These are phyloP conservation scores for Volvox africanus DNA, from an alignment of 139 green algal species.

Conservation along the genomic window DNA sequence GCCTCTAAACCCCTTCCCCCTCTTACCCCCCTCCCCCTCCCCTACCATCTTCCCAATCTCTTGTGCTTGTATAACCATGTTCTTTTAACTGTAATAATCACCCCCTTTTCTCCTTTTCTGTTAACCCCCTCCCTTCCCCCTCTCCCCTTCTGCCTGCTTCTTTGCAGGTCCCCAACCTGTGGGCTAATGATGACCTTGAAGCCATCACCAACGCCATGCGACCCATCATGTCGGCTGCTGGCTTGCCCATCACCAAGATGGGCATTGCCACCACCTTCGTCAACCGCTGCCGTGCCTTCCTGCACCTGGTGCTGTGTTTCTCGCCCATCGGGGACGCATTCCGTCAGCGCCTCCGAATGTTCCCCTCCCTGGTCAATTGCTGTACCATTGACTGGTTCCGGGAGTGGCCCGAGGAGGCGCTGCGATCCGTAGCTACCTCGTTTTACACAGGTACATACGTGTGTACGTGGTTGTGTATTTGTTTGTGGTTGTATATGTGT, in stretches of 20 bases:
- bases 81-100: too few species aligned
- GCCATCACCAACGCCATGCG: slow-evolving; percentile 74
- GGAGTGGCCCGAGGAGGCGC: slow-evolving; percentile 83
- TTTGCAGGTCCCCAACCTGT: slow-evolving; percentile 79
- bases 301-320: slow-evolving; percentile 90
- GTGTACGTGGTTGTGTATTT: background rate
- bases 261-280: slow-evolving; percentile 74
- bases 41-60: background rate
- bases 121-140: background rate
- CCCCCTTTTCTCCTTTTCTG: background rate
- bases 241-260: slow-evolving; percentile 75
- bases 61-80: too few species aligned
- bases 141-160: slow-evolving; percentile 59
- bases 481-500: too few species aligned
- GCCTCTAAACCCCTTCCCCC: background rate
- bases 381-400: slow-evolving; percentile 91
- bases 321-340: slow-evolving; percentile 86
- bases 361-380: slow-evolving; percentile 90
- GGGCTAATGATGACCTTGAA: slow-evolving; percentile 79
- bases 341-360: slow-evolving; percentile 89
- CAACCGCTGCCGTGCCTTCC: slow-evolving; percentile 67
- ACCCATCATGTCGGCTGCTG: slow-evolving; percentile 70
- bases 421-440: slow-evolving; percentile 68
- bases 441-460: slow-evolving; percentile 63
- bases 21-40: too few species aligned